Conservation (phyloP, 208 protist species). For the Crithidia acanthocephali region DNA sequence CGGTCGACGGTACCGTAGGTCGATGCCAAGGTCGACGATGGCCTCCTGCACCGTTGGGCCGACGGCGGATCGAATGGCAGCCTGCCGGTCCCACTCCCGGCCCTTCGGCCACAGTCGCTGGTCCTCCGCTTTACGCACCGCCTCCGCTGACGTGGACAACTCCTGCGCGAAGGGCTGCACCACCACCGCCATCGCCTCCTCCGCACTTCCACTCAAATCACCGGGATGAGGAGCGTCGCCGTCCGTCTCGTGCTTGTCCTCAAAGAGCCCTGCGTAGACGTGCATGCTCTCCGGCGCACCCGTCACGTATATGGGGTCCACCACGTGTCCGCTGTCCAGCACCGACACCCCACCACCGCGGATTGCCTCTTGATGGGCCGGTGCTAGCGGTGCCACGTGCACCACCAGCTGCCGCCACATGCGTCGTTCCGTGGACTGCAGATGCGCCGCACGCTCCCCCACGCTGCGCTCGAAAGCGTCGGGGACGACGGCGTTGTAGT, state of each 20-base stretch:
- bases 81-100: slow-evolving; percentile 82
- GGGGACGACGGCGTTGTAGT: slow-evolving; percentile 30
- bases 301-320: slow-evolving; percentile 28
- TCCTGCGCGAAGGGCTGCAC: slow-evolving; percentile 53
- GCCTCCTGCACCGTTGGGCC: slow-evolving; percentile 76
- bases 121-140: slow-evolving; percentile 10
- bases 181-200: slow-evolving; percentile 42
- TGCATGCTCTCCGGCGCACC: background rate
- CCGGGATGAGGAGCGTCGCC: no score
- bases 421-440: slow-evolving; percentile 35
- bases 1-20: slow-evolving; percentile 72
- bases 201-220: background rate
- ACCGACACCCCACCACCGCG: slow-evolving; percentile 22
- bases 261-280: background rate
- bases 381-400: slow-evolving; percentile 28
- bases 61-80: slow-evolving; percentile 57
- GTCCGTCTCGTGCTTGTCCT: background rate
- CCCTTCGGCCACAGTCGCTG: slow-evolving; percentile 51
- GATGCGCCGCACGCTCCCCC: slow-evolving; percentile 17
- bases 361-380: slow-evolving; percentile 1
- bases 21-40: slow-evolving; percentile 62
- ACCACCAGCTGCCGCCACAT: slow-evolving; percentile 37
- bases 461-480: slow-evolving; percentile 33
- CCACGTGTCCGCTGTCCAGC: slow-evolving; percentile 47
- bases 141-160: slow-evolving; percentile 22